Percentiles rank a stretch among this genome's conserved stretches.
Evolutionary conservation across 148 eudicot genomes (phyloP).

Genomic region (Persicaria maculosa): DNA sequence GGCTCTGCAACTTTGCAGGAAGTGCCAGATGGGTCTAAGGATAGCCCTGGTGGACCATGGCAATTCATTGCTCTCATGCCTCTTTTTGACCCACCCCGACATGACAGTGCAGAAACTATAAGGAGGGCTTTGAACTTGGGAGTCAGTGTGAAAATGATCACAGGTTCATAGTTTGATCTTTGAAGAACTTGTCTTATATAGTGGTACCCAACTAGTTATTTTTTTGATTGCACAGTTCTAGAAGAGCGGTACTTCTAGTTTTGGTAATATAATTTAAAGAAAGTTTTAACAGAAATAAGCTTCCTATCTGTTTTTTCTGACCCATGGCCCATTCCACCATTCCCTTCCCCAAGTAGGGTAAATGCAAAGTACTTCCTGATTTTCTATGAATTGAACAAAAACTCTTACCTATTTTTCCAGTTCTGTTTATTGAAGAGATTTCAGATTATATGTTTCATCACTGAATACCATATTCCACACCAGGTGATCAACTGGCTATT

Average conservation of each 20-base stretch:
- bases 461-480: slow-evolving; percentile 4
- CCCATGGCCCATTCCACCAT: too few species aligned
- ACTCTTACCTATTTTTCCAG: background rate
- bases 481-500: slow-evolving; percentile 97
- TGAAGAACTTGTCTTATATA: background rate
- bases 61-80: slow-evolving; percentile 94
- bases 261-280: too few species aligned
- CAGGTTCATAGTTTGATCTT: slow-evolving; percentile 42
- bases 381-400: too few species aligned
- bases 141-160: slow-evolving; percentile 95
- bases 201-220: background rate
- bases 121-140: slow-evolving; percentile 95
- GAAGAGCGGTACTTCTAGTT: background rate
- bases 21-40: slow-evolving; percentile 93
- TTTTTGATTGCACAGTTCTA: background rate
- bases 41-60: slow-evolving; percentile 97
- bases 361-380: too few species aligned
- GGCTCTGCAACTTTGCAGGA: slow-evolving; percentile 42
- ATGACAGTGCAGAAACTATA: slow-evolving; percentile 97
- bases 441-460: background rate
- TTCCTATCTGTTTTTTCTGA: too few species aligned
- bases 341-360: too few species aligned
- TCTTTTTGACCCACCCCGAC: slow-evolving; percentile 98
- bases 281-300: too few species aligned
- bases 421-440: background rate